phyloP scores from a whole-genome alignment of 1,139 yeast species.

The Diutina neorugosa region DNA sequence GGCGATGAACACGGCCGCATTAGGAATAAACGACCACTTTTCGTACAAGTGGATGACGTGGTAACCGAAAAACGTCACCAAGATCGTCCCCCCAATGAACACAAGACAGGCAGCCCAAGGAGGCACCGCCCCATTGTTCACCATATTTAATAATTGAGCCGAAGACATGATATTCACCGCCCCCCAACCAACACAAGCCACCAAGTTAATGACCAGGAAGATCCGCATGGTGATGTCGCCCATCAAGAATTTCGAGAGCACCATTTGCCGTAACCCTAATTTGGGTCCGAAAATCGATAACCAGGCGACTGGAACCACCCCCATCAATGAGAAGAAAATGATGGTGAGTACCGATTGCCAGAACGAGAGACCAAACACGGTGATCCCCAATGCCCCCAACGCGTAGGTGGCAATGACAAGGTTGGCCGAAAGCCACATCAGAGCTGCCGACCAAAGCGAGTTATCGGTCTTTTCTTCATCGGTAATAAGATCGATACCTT shows the following conservation, averaged over 20 bases:
- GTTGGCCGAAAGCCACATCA: slow-evolving; percentile 92
- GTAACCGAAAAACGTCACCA: slow-evolving; percentile 82
- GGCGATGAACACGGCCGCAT: slow-evolving; percentile 56
- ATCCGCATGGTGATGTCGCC: slow-evolving; percentile 70
- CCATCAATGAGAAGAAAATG: slow-evolving; percentile 62
- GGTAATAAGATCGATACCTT: slow-evolving; percentile 59
- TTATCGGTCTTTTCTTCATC: slow-evolving; percentile 54
- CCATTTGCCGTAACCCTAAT: slow-evolving; percentile 83
- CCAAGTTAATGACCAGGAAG: slow-evolving; percentile 63
- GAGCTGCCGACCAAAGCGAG: slow-evolving; percentile 57
- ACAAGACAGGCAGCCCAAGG: slow-evolving; percentile 88
- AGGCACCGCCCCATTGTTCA: slow-evolving; percentile 61
- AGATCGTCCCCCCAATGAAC: slow-evolving; percentile 52
- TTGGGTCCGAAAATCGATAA: slow-evolving; percentile 76
- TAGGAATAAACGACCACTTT: slow-evolving; percentile 85
- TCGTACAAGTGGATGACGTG: slow-evolving; percentile 71
- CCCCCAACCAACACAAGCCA: slow-evolving; percentile 95
- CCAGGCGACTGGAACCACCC: slow-evolving; percentile 70
- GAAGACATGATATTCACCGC: slow-evolving; percentile 86
- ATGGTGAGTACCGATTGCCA: slow-evolving; percentile 54
- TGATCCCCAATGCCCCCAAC: slow-evolving; percentile 68
- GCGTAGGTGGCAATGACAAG: slow-evolving; percentile 78
- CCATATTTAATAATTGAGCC: slow-evolving; percentile 72
- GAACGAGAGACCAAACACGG: slow-evolving; percentile 43
- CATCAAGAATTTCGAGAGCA: slow-evolving; percentile 62